These are phyloP conservation scores for Russula vinacea DNA, from an alignment of 768 basidiomycete genomes.

Conservation along the genomic window DNA sequence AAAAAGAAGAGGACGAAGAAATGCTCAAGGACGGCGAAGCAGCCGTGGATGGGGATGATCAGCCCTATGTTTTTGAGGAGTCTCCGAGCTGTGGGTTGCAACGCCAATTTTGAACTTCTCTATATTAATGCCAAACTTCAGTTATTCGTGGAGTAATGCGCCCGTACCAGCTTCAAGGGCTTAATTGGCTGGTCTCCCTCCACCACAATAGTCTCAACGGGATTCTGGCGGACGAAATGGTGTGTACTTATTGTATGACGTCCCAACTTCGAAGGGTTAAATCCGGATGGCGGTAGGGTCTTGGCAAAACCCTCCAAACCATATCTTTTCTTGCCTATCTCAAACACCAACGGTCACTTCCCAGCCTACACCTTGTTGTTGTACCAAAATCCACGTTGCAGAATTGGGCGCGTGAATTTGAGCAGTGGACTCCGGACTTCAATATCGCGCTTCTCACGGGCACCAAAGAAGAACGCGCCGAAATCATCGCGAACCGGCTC, in stretches of 20 bases:
- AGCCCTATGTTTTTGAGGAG: conserved; percentile 92
- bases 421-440: conserved; percentile 86
- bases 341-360: conserved; percentile 70
- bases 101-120: not conserved
- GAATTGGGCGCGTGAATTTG: conserved; percentile 95
- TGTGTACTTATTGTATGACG: conserved; percentile 31
- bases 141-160: conserved; percentile 91
- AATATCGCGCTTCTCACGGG: conserved; percentile 80
- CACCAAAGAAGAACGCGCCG: conserved; percentile 82
- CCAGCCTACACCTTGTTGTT: conserved; percentile 90
- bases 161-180: conserved; percentile 89
- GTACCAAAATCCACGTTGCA: conserved; percentile 99
- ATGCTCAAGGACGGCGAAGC: conserved; percentile 82
- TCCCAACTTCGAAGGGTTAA: conserved; percentile 21
- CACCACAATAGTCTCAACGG: conserved; percentile 97
- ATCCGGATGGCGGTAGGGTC: conserved; percentile 52
- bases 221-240: conserved; percentile 97
- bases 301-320: conserved; percentile 97
- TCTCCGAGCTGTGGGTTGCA: conserved; percentile 75
- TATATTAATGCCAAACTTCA: conserved; percentile 34
- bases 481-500: conserved; percentile 72
- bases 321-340: conserved; percentile 96
- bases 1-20: conserved; percentile 98
- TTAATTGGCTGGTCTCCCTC: conserved; percentile 96
- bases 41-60: conserved; percentile 77